Evolutionary conservation across 805 yeast genomes (phyloP), one percentile per base, ranked within the genome.

Genomic region (Candida vaughaniae): DNA sequence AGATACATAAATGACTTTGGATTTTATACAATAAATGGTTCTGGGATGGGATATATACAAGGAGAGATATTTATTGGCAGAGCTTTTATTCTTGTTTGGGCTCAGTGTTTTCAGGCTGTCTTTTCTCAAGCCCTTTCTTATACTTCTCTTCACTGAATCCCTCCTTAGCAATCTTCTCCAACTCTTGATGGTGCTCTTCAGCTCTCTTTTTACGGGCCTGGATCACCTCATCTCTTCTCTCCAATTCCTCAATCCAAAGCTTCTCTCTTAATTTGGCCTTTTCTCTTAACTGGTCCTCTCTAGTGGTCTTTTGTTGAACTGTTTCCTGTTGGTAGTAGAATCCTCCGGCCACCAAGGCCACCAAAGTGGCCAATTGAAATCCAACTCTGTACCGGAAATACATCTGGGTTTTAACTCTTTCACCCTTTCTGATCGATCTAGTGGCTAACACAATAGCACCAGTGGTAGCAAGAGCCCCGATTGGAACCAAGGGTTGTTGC

Each of bases 361-460:
- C 80, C 28, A 90, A 65, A 0, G 97, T 90, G 40, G 83, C 76
- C 3, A 85, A 87, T 62, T 90, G 97, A 49, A 88, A 72, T 0
- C 77, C 93, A 31, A 90, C 91, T 70, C 97, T 82, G 78, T 88
- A 86, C 49, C 91, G 74, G 69, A 87, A 90, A 78, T 86, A 89
- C 33, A 76, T 75, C 62, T 90, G 95, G 0, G 96, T 95, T 37
- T 78, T 78, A 29, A 69, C 66, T 43, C 80, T 75, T 48, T 87
- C 79, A 17, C 96, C 95, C 20, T 69, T 66, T 49, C 82, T 74
- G 43, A 89, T 69, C 16, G 90, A 85, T 46, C 76, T 73, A 3
- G 88, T 89, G 3, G 96, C 95, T 46, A 89, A 64, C 0, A 75
- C 63, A 22, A 90, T 86, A 0, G 96, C 96, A 3, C 81, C 85